phyloP scores from a whole-genome alignment of 2,329 filamentous ascomycete genomes.

The Atkinsonella texensis region DNA sequence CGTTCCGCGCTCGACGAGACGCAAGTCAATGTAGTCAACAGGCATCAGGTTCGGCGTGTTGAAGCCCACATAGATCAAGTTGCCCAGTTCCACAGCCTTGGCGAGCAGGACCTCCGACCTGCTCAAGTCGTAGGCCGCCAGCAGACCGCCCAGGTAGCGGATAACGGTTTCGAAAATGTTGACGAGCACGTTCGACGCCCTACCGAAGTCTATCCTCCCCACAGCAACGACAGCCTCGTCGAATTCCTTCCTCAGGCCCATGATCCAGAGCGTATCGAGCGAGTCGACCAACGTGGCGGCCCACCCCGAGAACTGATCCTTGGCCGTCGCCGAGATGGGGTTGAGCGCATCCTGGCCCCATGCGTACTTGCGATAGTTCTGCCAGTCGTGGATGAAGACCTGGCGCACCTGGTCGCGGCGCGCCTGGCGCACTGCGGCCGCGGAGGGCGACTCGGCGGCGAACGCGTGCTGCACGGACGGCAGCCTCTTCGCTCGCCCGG shows the following conservation, averaged over 20 bases:
- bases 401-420: constrained; percentile 21
- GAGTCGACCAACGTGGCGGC: constrained; percentile 56
- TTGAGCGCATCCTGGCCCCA: constrained; percentile 54
- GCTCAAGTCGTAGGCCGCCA: constrained; percentile 60
- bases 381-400: constrained; percentile 24
- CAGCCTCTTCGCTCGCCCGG: constrained; percentile 10
- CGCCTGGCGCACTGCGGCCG: constrained; percentile 14
- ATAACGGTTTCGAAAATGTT: constrained; percentile 64
- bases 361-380: constrained; percentile 47
- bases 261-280: constrained; percentile 62
- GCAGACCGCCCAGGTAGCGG: constrained; percentile 55
- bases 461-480: constrained; percentile 26
- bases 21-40: constrained; percentile 33
- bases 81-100: constrained; percentile 52
- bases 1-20: constrained; percentile 22
- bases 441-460: constrained; percentile 14
- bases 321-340: constrained; percentile 38
- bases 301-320: constrained; percentile 54
- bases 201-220: constrained; percentile 48
- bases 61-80: constrained; percentile 53
- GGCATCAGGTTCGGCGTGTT: constrained; percentile 60
- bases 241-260: constrained; percentile 55
- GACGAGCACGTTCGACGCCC: constrained; percentile 32
- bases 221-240: constrained; percentile 48
- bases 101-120: constrained; percentile 40